A percentile compares a stretch with the other conserved stretches of the same genome.
Evolutionary conservation across 306 rosid species (phyloP).

Genomic region (Lathyrus oleraceus): DNA sequence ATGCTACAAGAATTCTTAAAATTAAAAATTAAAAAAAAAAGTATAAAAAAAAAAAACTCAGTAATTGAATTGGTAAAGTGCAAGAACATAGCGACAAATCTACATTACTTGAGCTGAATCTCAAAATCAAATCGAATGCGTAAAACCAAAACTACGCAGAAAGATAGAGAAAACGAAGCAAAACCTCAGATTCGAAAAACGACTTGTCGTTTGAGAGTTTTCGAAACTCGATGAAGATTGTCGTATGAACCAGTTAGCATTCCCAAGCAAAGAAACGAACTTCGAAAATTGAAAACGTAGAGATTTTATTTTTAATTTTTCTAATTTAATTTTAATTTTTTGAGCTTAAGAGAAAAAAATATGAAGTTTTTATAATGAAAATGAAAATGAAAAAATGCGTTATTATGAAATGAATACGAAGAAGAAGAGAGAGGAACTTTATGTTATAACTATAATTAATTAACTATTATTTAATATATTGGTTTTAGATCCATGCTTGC

Average conservation of each 20-base stretch:
- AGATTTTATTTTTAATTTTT: background rate
- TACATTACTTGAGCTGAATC: constrained; percentile 7
- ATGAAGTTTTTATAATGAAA: background rate
- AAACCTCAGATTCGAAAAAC: constrained; percentile 11
- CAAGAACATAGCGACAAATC: background rate
- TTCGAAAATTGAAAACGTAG: background rate
- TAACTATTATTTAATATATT: background rate
- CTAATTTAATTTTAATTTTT: background rate
- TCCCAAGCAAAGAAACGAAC: background rate
- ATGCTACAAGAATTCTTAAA: background rate
- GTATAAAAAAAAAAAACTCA: background rate
- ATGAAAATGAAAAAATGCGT: background rate
- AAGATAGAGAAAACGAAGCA: background rate
- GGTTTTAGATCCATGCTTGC: background rate
- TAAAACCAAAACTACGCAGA: background rate
- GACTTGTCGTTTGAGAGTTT: constrained; percentile 1
- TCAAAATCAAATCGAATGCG: constrained; percentile 1
- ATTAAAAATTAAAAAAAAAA: background rate
- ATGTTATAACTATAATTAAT: background rate
- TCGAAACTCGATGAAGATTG: background rate
- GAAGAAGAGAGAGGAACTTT: background rate
- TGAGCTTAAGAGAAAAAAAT: background rate
- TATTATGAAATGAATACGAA: constrained; percentile 4
- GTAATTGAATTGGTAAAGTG: background rate
- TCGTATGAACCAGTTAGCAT: background rate